Percentiles rank a stretch among this genome's conserved stretches.
phyloP scores from a whole-genome alignment of 805 yeast genomes.

The Vanderwaltozyma verrucispora region DNA sequence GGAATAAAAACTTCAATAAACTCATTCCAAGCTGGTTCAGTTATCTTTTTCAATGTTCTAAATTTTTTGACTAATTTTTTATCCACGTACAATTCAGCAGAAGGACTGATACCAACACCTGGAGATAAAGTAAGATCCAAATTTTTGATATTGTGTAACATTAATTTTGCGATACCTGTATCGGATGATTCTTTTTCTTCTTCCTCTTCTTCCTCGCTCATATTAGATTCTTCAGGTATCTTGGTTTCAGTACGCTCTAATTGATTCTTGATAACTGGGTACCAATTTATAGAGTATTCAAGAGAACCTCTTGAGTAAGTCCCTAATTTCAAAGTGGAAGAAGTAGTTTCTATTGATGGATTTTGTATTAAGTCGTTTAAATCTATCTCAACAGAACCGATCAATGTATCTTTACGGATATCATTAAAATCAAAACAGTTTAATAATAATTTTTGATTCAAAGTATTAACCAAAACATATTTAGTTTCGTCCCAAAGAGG shows the following conservation, averaged over 20 bases:
- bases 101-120: conserved; percentile 41
- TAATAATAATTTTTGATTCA: conserved; percentile 48
- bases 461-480: conserved; percentile 43
- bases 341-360: conserved; percentile 18
- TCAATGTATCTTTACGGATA: conserved; percentile 42
- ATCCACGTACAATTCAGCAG: conserved; percentile 55
- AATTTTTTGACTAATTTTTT: conserved; percentile 44
- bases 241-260: conserved; percentile 9
- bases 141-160: conserved; percentile 48
- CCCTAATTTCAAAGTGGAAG: conserved; percentile 28
- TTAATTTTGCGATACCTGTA: conserved; percentile 60
- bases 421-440: conserved; percentile 47
- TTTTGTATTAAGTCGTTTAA: conserved; percentile 51
- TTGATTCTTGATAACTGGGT: conserved; percentile 25
- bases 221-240: conserved; percentile 8
- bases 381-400: conserved; percentile 44
- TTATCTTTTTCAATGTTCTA: conserved; percentile 54
- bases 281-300: conserved; percentile 43
- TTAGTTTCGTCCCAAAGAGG: conserved; percentile 64
- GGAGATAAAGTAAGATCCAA: conserved; percentile 45
- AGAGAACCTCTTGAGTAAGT: conserved; percentile 46
- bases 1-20: conserved; percentile 50
- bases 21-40: conserved; percentile 67
- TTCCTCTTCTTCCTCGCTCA: conserved; percentile 10
- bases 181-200: conserved; percentile 40